Base-by-base conservation (phyloP, 2,329 filamentous ascomycete species). In the Penicillium sp. region DNA sequence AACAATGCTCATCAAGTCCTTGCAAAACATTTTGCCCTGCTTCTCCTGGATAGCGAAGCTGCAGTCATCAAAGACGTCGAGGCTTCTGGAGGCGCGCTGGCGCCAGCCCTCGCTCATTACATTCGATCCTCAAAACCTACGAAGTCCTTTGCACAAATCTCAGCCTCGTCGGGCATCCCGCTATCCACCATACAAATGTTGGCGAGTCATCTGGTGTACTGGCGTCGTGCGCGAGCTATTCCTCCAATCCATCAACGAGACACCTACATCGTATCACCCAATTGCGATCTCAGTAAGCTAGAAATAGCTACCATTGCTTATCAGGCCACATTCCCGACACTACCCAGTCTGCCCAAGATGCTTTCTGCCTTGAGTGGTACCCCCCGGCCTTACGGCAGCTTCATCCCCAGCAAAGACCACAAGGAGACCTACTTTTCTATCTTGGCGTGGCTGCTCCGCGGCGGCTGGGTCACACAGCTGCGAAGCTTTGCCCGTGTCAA, bases 141-240 rank as follows among this genome's bases (percentile, higher is more conserved):
- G 1, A 84, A 84, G 55, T 81, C 78, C 0, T 90, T 90, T 67
- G 85, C 88, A 33, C 82, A 86, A 52, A 79, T 89, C 54, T 90
- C 77, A 58, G 63, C 66, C 4, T 55, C 62, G 2, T 73, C 72
- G 44, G 80, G 84, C 18, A 84, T 97, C 45, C 83, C 86, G 3
- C 77, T 93, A 1, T 78, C 82, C 29, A 88, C 95, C 57, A 85
- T 97, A 53, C 85, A 91, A 54, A 85, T 88, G 58, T 87, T 95
- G 53, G 90, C 90, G 8, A 86, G 88, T 49, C 93, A 97, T 71
- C 85, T 98, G 53, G 90, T 97, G 52, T 95, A 94, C 71, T 97
- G 91, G 90, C 84, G 93, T 25, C 85, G 90, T 48, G 93, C 91
- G 40, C 87, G 94, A 51, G 86, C 91, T 12, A 91, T 97, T 36